These are phyloP conservation scores for Leptosphaerulina australis DNA, from an alignment of 2,329 filamentous ascomycete species.

Conservation along the genomic window DNA sequence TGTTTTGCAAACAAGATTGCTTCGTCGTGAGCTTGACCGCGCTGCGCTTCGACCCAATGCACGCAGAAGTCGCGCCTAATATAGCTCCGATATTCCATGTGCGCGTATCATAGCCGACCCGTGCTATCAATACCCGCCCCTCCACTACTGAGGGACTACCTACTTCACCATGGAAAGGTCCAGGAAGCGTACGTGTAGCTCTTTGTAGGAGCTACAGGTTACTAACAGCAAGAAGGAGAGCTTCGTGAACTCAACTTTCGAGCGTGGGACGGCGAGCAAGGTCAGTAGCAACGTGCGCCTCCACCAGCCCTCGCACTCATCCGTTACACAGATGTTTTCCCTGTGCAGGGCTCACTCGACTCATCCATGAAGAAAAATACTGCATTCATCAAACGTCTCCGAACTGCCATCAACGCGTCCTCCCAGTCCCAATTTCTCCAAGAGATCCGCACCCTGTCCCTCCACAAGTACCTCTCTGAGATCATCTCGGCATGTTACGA, in stretches of 20 bases:
- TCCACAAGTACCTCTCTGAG: slow-evolving; percentile 96
- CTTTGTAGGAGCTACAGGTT: neutral
- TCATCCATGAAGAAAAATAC: slow-evolving; percentile 98
- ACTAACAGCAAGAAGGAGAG: slow-evolving; percentile 68
- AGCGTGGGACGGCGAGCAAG: slow-evolving; percentile 87
- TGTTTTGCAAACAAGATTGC: slow-evolving; percentile 23
- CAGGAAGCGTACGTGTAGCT: slow-evolving; percentile 52
- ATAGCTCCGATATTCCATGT: slow-evolving; percentile 44
- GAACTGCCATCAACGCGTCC: slow-evolving; percentile 82
- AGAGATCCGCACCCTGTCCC: slow-evolving; percentile 86
- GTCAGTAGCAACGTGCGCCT: slow-evolving; percentile 55
- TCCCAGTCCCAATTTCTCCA: slow-evolving; percentile 83
- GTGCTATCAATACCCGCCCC: slow-evolving; percentile 42
- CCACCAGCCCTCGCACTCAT: slow-evolving; percentile 23
- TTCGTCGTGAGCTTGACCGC: slow-evolving; percentile 28
- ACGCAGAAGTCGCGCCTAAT: slow-evolving; percentile 41
- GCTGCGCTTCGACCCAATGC: slow-evolving; percentile 43
- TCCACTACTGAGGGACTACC: slow-evolving; percentile 41
- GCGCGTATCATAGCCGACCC: slow-evolving; percentile 43
- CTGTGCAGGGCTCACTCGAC: slow-evolving; percentile 80
- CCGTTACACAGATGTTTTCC: slow-evolving; percentile 70
- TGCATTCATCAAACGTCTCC: slow-evolving; percentile 93
- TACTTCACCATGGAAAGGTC: slow-evolving; percentile 55
- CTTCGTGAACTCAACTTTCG: slow-evolving; percentile 85
- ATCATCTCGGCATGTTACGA: slow-evolving; percentile 96